These are phyloP conservation scores for Mycena floridula DNA, from an alignment of 768 basidiomycete genomes.

Conservation along the genomic window DNA sequence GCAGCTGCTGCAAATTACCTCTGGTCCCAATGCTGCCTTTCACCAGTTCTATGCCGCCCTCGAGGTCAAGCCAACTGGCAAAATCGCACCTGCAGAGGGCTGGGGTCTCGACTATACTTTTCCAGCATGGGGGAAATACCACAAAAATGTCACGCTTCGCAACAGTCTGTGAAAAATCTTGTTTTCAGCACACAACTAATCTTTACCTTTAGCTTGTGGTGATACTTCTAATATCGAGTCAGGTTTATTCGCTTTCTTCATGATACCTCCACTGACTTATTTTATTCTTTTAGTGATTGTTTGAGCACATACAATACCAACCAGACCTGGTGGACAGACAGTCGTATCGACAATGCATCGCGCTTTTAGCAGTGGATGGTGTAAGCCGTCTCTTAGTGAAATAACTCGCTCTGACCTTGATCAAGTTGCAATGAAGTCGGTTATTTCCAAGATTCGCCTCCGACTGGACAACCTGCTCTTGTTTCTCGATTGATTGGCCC, in stretches of 20 bases:
- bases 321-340: constrained; percentile 44
- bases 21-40: constrained; percentile 40
- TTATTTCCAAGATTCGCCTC: constrained; percentile 45
- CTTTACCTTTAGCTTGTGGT: neutral
- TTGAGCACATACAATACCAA: constrained; percentile 36
- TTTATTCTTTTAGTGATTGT: constrained; percentile 25
- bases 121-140: constrained; percentile 53
- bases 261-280: neutral
- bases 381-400: constrained; percentile 21
- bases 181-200: neutral
- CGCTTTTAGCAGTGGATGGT: constrained; percentile 73
- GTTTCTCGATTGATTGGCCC: constrained; percentile 55
- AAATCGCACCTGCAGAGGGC: constrained; percentile 40
- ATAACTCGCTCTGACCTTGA: neutral
- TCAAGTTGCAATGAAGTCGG: constrained; percentile 66
- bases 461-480: constrained; percentile 30
- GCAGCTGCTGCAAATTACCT: constrained; percentile 52
- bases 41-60: constrained; percentile 63
- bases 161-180: neutral
- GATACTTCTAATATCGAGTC: neutral
- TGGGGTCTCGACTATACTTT: constrained; percentile 62
- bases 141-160: constrained; percentile 32
- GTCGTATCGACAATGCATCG: constrained; percentile 41
- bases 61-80: constrained; percentile 53
- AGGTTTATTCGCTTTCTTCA: neutral